Percentiles rank a stretch among this genome's conserved stretches.
Evolutionary conservation across 139 green algal species (phyloP).

Genomic region (Coelastrella sp.): DNA sequence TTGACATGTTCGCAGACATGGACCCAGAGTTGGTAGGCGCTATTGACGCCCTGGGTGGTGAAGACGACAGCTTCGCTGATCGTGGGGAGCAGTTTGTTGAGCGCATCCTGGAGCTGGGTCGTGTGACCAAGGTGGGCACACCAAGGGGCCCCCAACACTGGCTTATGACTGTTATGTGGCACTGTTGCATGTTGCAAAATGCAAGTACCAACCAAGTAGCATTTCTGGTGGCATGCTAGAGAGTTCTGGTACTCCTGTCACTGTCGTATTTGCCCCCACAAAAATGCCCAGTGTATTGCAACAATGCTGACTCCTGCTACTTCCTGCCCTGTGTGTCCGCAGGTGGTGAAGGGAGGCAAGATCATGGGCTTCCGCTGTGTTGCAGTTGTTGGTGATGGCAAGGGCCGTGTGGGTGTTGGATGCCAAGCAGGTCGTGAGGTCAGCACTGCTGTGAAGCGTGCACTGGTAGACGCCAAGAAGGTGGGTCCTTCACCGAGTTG

Average conservation of each 20-base stretch:
- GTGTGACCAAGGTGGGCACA: slow-evolving; percentile 64
- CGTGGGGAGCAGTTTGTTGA: slow-evolving; percentile 58
- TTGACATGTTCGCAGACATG: slow-evolving; percentile 45
- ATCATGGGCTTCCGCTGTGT: slow-evolving; percentile 90
- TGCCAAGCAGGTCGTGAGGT: slow-evolving; percentile 92
- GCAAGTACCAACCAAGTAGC: no score
- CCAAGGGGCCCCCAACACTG: background rate
- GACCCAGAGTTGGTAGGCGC: slow-evolving; percentile 24
- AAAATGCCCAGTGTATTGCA: no score
- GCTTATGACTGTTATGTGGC: no score
- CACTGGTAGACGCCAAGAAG: slow-evolving; percentile 80
- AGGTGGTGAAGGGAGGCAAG: slow-evolving; percentile 91
- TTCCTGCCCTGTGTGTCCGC: no score
- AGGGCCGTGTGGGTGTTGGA: slow-evolving; percentile 89
- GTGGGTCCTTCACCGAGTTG: no score
- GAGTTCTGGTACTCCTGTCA: no score
- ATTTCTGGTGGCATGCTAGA: no score
- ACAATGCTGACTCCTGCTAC: no score
- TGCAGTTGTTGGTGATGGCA: slow-evolving; percentile 68
- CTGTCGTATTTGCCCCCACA: no score
- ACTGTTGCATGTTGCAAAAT: no score
- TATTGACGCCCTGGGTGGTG: slow-evolving; percentile 18
- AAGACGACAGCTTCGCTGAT: slow-evolving; percentile 39
- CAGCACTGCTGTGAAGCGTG: slow-evolving; percentile 83
- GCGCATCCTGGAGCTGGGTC: slow-evolving; percentile 78